Base-by-base conservation (phyloP, 495 filamentous ascomycete genomes). In the Penicillium lividum region DNA sequence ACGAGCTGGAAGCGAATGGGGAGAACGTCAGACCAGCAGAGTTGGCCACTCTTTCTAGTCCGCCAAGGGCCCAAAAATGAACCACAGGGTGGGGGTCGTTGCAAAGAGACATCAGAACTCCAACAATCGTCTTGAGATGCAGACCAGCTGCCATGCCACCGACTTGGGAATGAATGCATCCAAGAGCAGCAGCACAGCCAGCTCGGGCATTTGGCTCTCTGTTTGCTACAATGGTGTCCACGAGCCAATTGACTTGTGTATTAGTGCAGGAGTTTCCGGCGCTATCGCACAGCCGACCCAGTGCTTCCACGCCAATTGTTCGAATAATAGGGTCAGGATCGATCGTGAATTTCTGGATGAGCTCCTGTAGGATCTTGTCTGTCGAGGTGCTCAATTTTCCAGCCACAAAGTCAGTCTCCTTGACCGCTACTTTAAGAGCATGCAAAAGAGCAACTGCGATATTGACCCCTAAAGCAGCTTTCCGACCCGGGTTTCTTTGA, bases 81-180 rank as follows among this genome's bases (percentile, higher is more conserved):
- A 99, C 94, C 0, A 88, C 89, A 0, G 94, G 93, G 61, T 97
- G 93, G n/a, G 94, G 90, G 67, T 99, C 94, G 63, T 89, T 95
- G 72, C 92, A 91, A 7, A 99, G 77, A 22, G 93, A 97, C 90
- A 97, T 93, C 22, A 99, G 73, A 34, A 99, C 92, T 16, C 92
- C 90, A 36, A 96, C 84, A 51, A 99, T 97, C 7, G 91, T 96
- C 74, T 97, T 98, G 13, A 99, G 77, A 70, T 99, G 94, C 64
- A 92, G 89, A n/a, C 92, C 92, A 51, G 94, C 94, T 56, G 95
- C 95, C 93, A 99, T 98, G 61, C 94, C 94, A 54, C 94, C 94
- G 31, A 98, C 89, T 68, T 96, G 91, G 3, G 91, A 86, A 71
- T 98, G 94, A 45, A 98, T 98, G 60, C 87, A 91, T 13, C 93